Conservation (phyloP, 148 eudicot genomes). For the Euryodendron excelsum region DNA sequence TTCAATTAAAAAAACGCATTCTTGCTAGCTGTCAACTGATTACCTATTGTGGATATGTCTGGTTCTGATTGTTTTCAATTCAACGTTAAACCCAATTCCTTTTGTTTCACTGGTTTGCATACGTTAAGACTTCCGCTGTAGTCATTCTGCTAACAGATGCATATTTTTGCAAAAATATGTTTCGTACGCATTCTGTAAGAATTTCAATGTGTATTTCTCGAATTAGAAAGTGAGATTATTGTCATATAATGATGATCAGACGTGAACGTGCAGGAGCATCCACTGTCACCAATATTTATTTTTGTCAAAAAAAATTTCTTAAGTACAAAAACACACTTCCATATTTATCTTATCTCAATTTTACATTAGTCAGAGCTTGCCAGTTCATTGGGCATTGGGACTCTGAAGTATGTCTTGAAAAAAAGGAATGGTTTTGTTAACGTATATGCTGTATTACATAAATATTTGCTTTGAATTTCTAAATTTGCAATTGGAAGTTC, state of each 20-base stretch:
- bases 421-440: background rate
- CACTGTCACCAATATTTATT: too few species aligned
- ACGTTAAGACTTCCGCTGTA: background rate
- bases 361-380: background rate
- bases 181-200: background rate
- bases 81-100: background rate
- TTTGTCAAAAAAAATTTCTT: background rate
- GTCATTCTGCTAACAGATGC: background rate
- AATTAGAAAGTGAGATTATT: background rate
- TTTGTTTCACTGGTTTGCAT: too few species aligned
- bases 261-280: background rate
- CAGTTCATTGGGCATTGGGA: background rate
- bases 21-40: constrained; percentile 5
- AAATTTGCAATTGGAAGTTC: background rate
- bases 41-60: background rate
- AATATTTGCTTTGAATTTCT: background rate
- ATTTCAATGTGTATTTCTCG: background rate
- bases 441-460: background rate
- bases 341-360: background rate
- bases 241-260: background rate
- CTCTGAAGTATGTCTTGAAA: constrained; percentile 2
- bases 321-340: background rate
- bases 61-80: background rate
- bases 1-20: background rate
- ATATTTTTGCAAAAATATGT: background rate